Evolutionary conservation across 805 yeast species (phyloP).

Genomic region (Scheffersomyces amazonensis): DNA sequence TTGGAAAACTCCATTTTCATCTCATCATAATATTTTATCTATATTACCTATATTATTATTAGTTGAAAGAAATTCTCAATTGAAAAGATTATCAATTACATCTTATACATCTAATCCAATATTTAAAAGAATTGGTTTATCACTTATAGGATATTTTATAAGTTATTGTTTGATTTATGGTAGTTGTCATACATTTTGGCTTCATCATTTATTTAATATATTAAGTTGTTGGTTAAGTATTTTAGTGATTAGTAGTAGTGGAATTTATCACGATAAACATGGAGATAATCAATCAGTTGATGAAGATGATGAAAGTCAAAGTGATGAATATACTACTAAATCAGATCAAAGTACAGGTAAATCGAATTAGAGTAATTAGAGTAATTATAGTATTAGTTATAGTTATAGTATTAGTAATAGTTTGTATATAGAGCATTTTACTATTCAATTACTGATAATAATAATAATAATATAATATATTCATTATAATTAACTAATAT

Average conservation of each 20-base stretch:
- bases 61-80: slow-evolving; percentile 52
- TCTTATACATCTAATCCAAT: slow-evolving; percentile 1
- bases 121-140: slow-evolving; percentile 1
- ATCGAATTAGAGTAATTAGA: too few species aligned
- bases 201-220: slow-evolving; percentile 73
- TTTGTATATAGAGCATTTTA: too few species aligned
- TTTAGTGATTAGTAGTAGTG: background rate
- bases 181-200: slow-evolving; percentile 77
- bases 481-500: slow-evolving; percentile 1
- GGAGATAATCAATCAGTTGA: slow-evolving; percentile 1
- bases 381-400: too few species aligned
- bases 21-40: slow-evolving; percentile 82
- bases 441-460: too few species aligned
- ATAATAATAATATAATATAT: slow-evolving; percentile 1
- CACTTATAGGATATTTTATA: slow-evolving; percentile 42
- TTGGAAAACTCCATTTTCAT: slow-evolving; percentile 82
- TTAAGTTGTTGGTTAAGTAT: slow-evolving; percentile 51
- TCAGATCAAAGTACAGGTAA: too few species aligned
- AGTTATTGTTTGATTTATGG: slow-evolving; percentile 72
- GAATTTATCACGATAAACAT: background rate
- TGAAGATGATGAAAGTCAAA: background rate
- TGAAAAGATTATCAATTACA: slow-evolving; percentile 42
- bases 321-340: background rate
- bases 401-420: too few species aligned
- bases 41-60: slow-evolving; percentile 68